These are phyloP conservation scores for Phragmites australis DNA, from an alignment of 176 grass and related monocot genomes.

Conservation along the genomic window DNA sequence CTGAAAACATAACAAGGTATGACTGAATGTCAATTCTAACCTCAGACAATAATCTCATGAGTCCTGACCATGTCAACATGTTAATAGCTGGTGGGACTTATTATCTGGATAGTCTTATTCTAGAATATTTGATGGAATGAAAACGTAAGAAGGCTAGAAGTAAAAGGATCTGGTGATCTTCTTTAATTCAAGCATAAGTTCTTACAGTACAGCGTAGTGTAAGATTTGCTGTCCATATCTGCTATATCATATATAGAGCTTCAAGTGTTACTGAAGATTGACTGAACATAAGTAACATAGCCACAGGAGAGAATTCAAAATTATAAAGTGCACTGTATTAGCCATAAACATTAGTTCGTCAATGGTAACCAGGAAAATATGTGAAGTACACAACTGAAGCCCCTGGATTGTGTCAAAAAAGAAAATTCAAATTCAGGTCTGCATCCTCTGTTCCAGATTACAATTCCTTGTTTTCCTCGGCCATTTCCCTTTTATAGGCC, in stretches of 20 bases:
- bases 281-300: neutral
- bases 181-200: constrained; percentile 17
- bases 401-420: neutral
- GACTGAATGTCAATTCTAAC: neutral
- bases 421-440: neutral
- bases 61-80: constrained; percentile 34
- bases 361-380: constrained; percentile 10
- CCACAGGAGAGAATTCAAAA: neutral
- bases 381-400: neutral
- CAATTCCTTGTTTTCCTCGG: constrained; percentile 49
- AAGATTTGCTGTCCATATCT: neutral
- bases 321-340: constrained; percentile 11
- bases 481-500: constrained; percentile 78
- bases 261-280: neutral
- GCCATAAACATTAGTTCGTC: constrained; percentile 4
- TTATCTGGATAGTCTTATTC: neutral
- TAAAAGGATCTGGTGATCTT: too few relatives aligned
- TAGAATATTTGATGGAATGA: neutral
- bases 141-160: constrained; percentile 13
- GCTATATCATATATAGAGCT: neutral
- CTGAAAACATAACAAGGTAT: neutral
- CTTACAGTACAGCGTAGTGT: constrained; percentile 6
- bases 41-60: constrained; percentile 38
- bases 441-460: constrained; percentile 11
- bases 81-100: constrained; percentile 15